These are phyloP conservation scores for Candida tetrigidarum DNA, from an alignment of 1,139 yeast species.

Conservation along the genomic window DNA sequence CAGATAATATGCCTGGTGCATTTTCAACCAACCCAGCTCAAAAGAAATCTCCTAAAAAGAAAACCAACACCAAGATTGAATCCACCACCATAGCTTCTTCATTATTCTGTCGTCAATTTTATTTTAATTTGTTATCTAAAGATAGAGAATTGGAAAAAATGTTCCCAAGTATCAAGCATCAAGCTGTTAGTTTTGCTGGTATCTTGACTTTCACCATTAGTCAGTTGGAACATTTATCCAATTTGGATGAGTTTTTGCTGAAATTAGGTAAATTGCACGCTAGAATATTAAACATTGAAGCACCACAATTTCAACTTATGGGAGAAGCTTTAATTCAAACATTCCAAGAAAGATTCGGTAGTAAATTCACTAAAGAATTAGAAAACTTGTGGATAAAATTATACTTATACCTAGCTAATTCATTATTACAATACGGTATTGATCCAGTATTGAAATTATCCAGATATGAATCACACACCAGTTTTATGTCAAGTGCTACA, in stretches of 20 bases:
- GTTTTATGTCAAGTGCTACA: neutral
- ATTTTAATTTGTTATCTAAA: slow-evolving; percentile 59
- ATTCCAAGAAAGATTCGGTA: slow-evolving; percentile 66
- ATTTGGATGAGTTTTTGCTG: slow-evolving; percentile 61
- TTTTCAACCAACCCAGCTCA: slow-evolving; percentile 16
- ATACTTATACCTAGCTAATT: slow-evolving; percentile 65
- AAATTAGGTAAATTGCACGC: slow-evolving; percentile 77
- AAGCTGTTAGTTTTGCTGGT: slow-evolving; percentile 81
- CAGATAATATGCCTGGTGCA: slow-evolving; percentile 15
- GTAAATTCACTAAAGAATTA: slow-evolving; percentile 49
- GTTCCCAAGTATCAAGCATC: slow-evolving; percentile 70
- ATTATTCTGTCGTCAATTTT: slow-evolving; percentile 64
- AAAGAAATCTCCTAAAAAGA: neutral
- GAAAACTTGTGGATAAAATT: slow-evolving; percentile 77
- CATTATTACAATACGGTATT: slow-evolving; percentile 64
- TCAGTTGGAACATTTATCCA: slow-evolving; percentile 41
- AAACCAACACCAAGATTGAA: slow-evolving; percentile 6
- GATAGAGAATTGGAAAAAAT: slow-evolving; percentile 56
- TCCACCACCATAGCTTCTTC: slow-evolving; percentile 45
- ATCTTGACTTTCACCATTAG: slow-evolving; percentile 67
- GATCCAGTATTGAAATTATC: slow-evolving; percentile 52
- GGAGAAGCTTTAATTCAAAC: slow-evolving; percentile 80
- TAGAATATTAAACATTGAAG: slow-evolving; percentile 74
- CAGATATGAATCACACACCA: slow-evolving; percentile 6
- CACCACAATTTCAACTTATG: slow-evolving; percentile 74